Conservation (phyloP, 2,329 filamentous ascomycete species). For the Tricladium varicosporioides region DNA sequence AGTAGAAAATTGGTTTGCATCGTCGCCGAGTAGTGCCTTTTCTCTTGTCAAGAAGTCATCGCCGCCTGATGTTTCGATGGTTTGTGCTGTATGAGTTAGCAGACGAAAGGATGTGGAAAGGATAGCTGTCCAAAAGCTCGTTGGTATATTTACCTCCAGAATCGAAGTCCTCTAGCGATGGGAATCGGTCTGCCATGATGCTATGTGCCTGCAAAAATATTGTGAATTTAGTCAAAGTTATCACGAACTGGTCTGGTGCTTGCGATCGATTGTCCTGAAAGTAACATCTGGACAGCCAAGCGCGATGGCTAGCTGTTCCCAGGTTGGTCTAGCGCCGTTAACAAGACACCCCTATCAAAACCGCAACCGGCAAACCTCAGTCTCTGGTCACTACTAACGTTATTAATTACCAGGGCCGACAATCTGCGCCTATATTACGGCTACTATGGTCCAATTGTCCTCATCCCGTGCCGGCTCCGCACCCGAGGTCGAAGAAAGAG, state of each 20-base stretch:
- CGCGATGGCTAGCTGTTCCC: neutral
- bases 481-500: neutral
- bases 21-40: constrained; percentile 83
- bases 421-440: too few species aligned
- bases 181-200: constrained; percentile 58
- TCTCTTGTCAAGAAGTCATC: constrained; percentile 92
- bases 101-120: neutral
- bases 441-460: too few species aligned
- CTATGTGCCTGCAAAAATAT: constrained; percentile 9
- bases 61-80: constrained; percentile 57
- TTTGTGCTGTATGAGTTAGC: constrained; percentile 55
- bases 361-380: neutral
- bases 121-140: neutral
- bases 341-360: neutral
- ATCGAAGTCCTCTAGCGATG: constrained; percentile 58
- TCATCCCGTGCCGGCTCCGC: too few species aligned
- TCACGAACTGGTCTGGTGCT: constrained; percentile 6
- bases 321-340: neutral
- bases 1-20: constrained; percentile 85
- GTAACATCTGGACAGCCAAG: constrained; percentile 5
- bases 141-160: constrained; percentile 41
- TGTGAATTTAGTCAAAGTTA: constrained; percentile 10
- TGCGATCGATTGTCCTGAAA: constrained; percentile 4
- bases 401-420: too few species aligned
- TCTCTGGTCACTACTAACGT: too few species aligned